Base-by-base conservation (phyloP, 129 eudicot species). In the Helianthus annuus region DNA sequence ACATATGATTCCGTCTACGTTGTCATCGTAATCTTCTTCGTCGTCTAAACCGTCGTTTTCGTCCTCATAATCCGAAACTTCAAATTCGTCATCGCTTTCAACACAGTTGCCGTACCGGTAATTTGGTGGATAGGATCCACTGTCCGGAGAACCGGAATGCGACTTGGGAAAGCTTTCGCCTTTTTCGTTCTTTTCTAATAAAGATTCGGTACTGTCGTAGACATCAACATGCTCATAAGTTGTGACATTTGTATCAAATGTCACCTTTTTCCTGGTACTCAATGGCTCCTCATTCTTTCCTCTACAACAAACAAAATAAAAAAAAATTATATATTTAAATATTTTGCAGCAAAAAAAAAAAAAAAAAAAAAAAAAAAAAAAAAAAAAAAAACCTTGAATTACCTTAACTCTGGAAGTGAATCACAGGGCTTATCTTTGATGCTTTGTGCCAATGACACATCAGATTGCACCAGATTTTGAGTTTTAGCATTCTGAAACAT, bases 51-150 rank as follows among this genome's bases (percentile, higher is more conserved):
- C n/a, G 4, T 67, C 85, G 64, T 73, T 83, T 46, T 73, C 83
- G 60, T 82, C 92, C 66, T 90, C 97, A 64, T 68, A 68, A 38
- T 88, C 80, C 7, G 70, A 80, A 56, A 73, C 96, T 39, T 82
- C 84, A 19, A 76, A 84, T 78, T 95, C 99, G 69, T 85, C 93
- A 15, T 95, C 99, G 78, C 94, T 91, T 65, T 88, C 97, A 78
- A 85, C 61, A 74, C 87, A 85, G 34, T 91, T 95, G 36, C 90
- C 90, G 58, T 95, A 91, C 86, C 99, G 78, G 48, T 95, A 88
- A 63, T 90, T 90, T 39, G 90, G 84, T 42, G 97, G 97, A 74
- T 84, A 94, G 12, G 96, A 90, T 70, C 78, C 86, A 76, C 57
- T 78, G 42, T 88, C 80, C 46, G 66, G 85, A 40, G 96, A 94